Evolutionary conservation across 768 basidiomycete genomes (phyloP), one percentile per base, ranked within the genome.

Genomic region (Mycena maculata): DNA sequence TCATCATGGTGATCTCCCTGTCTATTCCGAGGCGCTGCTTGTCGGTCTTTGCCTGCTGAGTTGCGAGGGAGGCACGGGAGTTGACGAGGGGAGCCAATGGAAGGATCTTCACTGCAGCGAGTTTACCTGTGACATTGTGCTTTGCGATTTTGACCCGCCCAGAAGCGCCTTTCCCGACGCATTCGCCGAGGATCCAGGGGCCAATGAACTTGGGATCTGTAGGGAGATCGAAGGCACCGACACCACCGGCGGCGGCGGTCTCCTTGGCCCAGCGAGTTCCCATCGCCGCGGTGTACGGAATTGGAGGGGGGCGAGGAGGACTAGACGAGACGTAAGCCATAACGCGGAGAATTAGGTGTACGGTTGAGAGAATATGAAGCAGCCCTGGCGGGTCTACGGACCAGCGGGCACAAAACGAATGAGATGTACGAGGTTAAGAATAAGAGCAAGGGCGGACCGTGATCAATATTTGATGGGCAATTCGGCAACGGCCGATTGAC

Each of bases 1-100:
- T 99, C 96, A 99, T 97, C 90, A 98, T 96, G 61, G 93, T 94
- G 67, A 99, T 97, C 78, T 99, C 96, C 69, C 94, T 84, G 77
- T 98, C 95, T 65, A 98, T 92, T 4, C 93, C 92, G 50, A 96
- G 86, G 65, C 92, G 87, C 68, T 91, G 89, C 77, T 94, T 94
- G 68, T 95, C 92, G 3, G 87, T 86, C 79, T 91, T 92, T 4
- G 87, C 90, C 68, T 87, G 85, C 70, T 88, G 87, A 41, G 88
- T 87, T 8, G 86, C 86, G 67, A 90, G 77, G 62, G 91, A 90
- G 22, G 85, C 85, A 49, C 93, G 87, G 39, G 93, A 92, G 75
- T 85, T 88, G 72, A 92, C 84, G 36, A 94, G 82, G 22, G 93
- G 89, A 58, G 92, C 90, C 30, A 95, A 84, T 12, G 96, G 95